Evolutionary conservation across 306 rosid species (phyloP).

Genomic region (barrel medic (Medicago truncatula)): MtrunA17r5.0-ANR NC_053045.1:34258501-34259000

Average conservation of each 20-base stretch:
- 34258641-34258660: too few species aligned
- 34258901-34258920: constrained; percentile 84
- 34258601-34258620: too few species aligned
- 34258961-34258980: constrained; percentile 71
- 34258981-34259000: constrained; percentile 88
- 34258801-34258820: constrained; percentile 26
- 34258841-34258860: constrained; percentile 85
- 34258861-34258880: constrained; percentile 67
- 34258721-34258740: constrained; percentile 43
- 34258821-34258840: constrained; percentile 71
- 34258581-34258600: too few species aligned
- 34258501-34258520: too few species aligned
- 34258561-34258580: too few species aligned
- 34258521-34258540: too few species aligned
- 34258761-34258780: constrained; percentile 37
- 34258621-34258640: too few species aligned
- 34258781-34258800: constrained; percentile 36
- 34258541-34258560: too few species aligned
- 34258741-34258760: constrained; percentile 33
- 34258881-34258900: constrained; percentile 83
- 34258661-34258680: background rate
- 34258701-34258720: constrained; percentile 10
- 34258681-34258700: background rate
- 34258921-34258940: constrained; percentile 83
- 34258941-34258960: constrained; percentile 77